These are phyloP conservation scores for Podila minutissima DNA, from an alignment of 192 early-diverging fungal genomes.

Conservation along the genomic window DNA sequence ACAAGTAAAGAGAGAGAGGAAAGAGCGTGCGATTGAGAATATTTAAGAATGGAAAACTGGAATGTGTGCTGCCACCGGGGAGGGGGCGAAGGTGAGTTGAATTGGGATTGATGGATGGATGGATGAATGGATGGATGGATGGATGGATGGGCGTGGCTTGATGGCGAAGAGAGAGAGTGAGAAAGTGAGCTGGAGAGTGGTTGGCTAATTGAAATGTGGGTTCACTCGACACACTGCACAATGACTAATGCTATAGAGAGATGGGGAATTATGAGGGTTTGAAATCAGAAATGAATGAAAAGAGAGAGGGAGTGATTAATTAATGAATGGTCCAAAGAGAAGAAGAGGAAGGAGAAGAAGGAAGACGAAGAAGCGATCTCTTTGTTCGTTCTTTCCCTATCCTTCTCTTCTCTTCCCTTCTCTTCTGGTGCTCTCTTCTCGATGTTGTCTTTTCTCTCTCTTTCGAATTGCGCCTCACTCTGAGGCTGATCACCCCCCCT, in stretches of 20 bases:
- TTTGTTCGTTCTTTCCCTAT: not conserved
- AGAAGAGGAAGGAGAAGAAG: not conserved
- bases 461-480: too few species aligned
- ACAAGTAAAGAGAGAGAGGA: constrained; percentile 11
- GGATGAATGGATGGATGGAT: too few species aligned
- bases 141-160: too few species aligned
- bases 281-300: not conserved
- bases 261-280: not conserved
- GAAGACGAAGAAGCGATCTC: not conserved
- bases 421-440: not conserved
- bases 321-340: not conserved
- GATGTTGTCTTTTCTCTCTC: not conserved
- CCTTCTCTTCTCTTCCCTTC: not conserved
- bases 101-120: too few species aligned
- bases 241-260: too few species aligned
- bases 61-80: too few species aligned
- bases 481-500: too few species aligned
- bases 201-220: not conserved
- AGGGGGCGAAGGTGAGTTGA: too few species aligned
- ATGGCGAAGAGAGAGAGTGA: constrained; percentile 6
- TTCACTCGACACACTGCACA: not conserved
- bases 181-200: constrained; percentile 1
- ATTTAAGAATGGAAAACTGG: too few species aligned
- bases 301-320: not conserved
- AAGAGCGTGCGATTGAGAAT: too few species aligned